phyloP scores from a whole-genome alignment of 805 yeast genomes.

The Pichia ethanolica region DNA sequence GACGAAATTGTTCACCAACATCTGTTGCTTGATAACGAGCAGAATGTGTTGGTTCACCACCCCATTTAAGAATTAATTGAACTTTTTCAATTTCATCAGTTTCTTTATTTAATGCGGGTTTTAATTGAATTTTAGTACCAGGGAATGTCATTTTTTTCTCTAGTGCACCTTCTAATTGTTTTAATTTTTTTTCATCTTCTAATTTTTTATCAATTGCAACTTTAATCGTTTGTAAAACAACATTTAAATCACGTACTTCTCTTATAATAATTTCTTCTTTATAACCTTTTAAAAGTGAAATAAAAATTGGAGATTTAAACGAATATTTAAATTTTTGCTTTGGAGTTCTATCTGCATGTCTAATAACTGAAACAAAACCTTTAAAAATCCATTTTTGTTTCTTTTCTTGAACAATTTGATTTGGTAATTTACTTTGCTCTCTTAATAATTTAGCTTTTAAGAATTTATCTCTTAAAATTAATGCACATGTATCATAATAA shows the following conservation, averaged over 20 bases:
- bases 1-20: slow-evolving; percentile 92
- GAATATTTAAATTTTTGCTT: slow-evolving; percentile 96
- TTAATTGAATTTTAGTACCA: slow-evolving; percentile 93
- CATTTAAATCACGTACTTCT: slow-evolving; percentile 75
- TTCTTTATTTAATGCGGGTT: slow-evolving; percentile 68
- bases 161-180: slow-evolving; percentile 71
- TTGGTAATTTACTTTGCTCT: slow-evolving; percentile 31
- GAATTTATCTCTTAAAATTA: slow-evolving; percentile 69
- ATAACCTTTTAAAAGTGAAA: slow-evolving; percentile 84
- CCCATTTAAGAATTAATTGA: slow-evolving; percentile 95
- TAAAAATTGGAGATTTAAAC: slow-evolving; percentile 78
- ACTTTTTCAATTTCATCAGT: slow-evolving; percentile 77
- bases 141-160: slow-evolving; percentile 87
- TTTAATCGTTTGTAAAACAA: slow-evolving; percentile 77
- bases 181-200: slow-evolving; percentile 74
- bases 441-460: slow-evolving; percentile 48
- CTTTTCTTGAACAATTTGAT: slow-evolving; percentile 41
- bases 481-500: slow-evolving; percentile 79
- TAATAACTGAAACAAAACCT: slow-evolving; percentile 81
- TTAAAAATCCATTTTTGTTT: slow-evolving; percentile 95
- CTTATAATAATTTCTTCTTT: slow-evolving; percentile 93
- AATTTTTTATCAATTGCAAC: slow-evolving; percentile 71
- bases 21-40: slow-evolving; percentile 92
- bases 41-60: slow-evolving; percentile 98
- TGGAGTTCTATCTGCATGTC: slow-evolving; percentile 98